Evolutionary conservation across 331 rosid genomes (phyloP).

Genomic region (Saraca asoca): DNA sequence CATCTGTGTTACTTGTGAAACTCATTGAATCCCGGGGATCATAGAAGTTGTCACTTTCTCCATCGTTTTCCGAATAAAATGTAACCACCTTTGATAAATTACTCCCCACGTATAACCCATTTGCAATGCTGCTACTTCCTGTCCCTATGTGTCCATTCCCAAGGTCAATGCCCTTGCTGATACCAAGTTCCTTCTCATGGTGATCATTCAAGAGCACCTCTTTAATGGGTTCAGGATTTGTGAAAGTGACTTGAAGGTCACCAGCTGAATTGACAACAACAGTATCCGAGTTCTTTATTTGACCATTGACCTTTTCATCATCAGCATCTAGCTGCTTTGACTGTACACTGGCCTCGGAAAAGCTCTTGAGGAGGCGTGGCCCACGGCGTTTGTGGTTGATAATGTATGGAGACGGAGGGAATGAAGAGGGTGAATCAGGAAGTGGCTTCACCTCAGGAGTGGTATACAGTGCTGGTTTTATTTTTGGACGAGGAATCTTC

Average conservation of each 20-base stretch:
- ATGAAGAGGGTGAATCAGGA: slow-evolving; percentile 67
- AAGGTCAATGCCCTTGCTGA: slow-evolving; percentile 36
- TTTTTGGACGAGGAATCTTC: slow-evolving; percentile 58
- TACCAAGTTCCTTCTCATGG: slow-evolving; percentile 37
- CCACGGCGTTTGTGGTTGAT: slow-evolving; percentile 96
- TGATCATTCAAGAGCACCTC: slow-evolving; percentile 43
- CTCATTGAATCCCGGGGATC: slow-evolving; percentile 81
- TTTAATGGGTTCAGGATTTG: slow-evolving; percentile 39
- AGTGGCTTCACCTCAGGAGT: slow-evolving; percentile 87
- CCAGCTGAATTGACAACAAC: slow-evolving; percentile 45
- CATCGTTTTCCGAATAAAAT: slow-evolving; percentile 48
- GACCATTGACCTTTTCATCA: slow-evolving; percentile 37
- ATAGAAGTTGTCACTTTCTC: slow-evolving; percentile 70
- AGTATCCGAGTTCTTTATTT: slow-evolving; percentile 34
- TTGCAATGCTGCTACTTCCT: slow-evolving; percentile 38
- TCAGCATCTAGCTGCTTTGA: slow-evolving; percentile 34
- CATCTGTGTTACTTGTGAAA: slow-evolving; percentile 68
- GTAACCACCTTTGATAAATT: slow-evolving; percentile 34
- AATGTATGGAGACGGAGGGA: slow-evolving; percentile 89
- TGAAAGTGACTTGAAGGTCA: slow-evolving; percentile 43
- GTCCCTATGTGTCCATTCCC: slow-evolving; percentile 38
- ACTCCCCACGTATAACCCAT: slow-evolving; percentile 38
- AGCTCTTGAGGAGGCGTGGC: slow-evolving; percentile 82
- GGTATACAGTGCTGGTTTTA: slow-evolving; percentile 79
- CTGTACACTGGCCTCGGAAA: slow-evolving; percentile 63